Percentiles rank a stretch among this genome's conserved stretches.
Evolutionary conservation across 1,284 basidiomycete genomes (phyloP).

Genomic region (Cryptococcus jaspeensis): DNA sequence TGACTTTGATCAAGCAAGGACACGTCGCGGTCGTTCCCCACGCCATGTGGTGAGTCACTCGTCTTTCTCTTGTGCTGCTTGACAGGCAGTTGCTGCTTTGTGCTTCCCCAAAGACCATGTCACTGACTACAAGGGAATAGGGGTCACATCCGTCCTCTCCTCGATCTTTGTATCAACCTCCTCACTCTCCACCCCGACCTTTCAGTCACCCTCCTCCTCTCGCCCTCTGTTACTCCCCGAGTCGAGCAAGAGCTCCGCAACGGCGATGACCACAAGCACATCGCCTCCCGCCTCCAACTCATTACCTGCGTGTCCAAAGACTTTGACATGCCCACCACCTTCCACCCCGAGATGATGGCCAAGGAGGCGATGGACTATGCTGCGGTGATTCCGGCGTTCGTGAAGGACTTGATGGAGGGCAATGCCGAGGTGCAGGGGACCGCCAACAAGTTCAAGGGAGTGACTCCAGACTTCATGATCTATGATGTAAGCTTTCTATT

Average conservation of each 20-base stretch:
- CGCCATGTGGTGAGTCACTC: too few species aligned
- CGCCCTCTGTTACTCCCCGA: conserved; percentile 9
- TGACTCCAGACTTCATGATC: conserved; percentile 15
- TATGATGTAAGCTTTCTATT: conserved; percentile 31
- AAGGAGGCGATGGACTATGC: conserved; percentile 20
- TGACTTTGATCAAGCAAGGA: too few species aligned
- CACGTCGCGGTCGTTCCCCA: too few species aligned
- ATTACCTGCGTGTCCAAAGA: conserved; percentile 7
- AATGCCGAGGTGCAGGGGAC: background rate
- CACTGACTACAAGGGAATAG: too few species aligned
- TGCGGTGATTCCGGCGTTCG: conserved; percentile 9
- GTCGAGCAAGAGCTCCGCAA: conserved; percentile 19
- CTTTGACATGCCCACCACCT: conserved; percentile 1
- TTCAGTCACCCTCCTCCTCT: conserved; percentile 20
- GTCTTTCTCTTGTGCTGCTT: too few species aligned
- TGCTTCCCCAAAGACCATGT: too few species aligned
- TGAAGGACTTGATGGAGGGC: conserved; percentile 7
- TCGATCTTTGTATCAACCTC: conserved; percentile 25
- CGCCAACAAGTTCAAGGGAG: conserved; percentile 19
- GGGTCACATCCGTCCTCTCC: conserved; percentile 29
- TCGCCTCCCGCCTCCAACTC: conserved; percentile 1
- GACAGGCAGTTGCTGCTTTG: too few species aligned
- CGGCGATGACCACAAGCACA: background rate
- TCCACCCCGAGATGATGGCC: conserved; percentile 1
- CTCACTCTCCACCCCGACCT: conserved; percentile 22